Base-by-base conservation (phyloP, 345 rosid genomes). In the Passiflora organensis region DNA sequence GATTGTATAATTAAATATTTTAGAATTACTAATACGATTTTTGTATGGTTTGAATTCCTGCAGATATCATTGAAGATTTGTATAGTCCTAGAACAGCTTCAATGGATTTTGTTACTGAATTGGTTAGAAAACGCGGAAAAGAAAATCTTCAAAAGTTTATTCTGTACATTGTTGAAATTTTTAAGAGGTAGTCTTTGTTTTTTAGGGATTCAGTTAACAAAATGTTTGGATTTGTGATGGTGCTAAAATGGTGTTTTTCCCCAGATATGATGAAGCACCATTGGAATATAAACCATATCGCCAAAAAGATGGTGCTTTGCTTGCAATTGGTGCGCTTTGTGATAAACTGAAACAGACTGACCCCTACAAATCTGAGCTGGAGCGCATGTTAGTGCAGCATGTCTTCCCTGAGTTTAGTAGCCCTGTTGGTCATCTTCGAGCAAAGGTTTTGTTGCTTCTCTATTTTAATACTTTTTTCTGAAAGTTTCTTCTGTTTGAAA, bases 1-100 rank as follows among this genome's bases (percentile, higher is more conserved):
- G 6, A 15, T 19, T 20, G 24, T 16, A 59, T 56, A 42, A 43
- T 48, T 17, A n/a, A 48, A 37, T 10, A 6, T 9, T 16, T 6
- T 11, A 48, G 51, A 12, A 19, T 21, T 48, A 47, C 10, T 19
- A 25, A 10, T 47, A 21, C 6, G 13, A 28, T 47, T 65, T 56
- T 58, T 74, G 18, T 24, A 43, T 60, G 13, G 22, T 17, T 51
- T 76, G 41, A 25, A 70, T 37, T 63, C 41, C 48, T 70, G 62
- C 74, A 94, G 99, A 94, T 87, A 94, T 94, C 43, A 94, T 94
- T 68, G 99, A 94, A 79, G 99, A 94, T 78, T 79, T 94, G 68
- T 94, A 94, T 61, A 94, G 99, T 78, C 95, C 97, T 17, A 75
- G 97, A 62, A 89, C 99, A 22, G 96, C 99, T 37, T 67, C 99